Evolutionary conservation across 495 filamentous ascomycete genomes (phyloP).

Genomic region (Pseudotulostoma volvatum): DNA sequence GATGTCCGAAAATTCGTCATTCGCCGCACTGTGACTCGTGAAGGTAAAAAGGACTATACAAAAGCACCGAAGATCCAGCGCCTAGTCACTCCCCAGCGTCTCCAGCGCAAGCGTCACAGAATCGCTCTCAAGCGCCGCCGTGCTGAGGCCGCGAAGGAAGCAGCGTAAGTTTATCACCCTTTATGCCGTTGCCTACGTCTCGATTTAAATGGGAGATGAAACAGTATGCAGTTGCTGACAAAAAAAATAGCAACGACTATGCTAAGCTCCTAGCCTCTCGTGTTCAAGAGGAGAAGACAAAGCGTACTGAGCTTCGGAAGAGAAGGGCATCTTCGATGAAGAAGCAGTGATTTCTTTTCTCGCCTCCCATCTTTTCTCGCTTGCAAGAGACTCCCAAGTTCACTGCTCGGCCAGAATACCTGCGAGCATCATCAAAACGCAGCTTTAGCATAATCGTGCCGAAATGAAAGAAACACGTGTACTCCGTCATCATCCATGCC

Average conservation of each 20-base stretch:
- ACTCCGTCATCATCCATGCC: too few relatives aligned
- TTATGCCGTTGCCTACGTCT: too few relatives aligned
- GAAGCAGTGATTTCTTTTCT: constrained; percentile 58
- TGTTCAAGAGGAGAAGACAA: constrained; percentile 81
- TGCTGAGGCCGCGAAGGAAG: constrained; percentile 88
- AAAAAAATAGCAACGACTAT: constrained; percentile 71
- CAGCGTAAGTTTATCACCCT: constrained; percentile 82
- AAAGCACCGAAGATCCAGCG: constrained; percentile 99
- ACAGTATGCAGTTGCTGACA: too few relatives aligned
- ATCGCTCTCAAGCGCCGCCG: constrained; percentile 94
- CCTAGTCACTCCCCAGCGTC: constrained; percentile 96
- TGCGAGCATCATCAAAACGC: too few relatives aligned
- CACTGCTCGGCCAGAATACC: too few relatives aligned
- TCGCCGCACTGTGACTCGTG: constrained; percentile 92
- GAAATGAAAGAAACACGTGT: too few relatives aligned
- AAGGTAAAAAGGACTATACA: constrained; percentile 95
- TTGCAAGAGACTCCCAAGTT: too few relatives aligned
- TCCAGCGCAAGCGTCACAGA: constrained; percentile 98
- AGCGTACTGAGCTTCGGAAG: constrained; percentile 85
- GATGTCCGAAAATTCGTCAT: constrained; percentile 99
- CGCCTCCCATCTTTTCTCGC: too few relatives aligned
- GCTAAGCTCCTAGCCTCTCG: constrained; percentile 84
- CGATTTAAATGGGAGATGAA: too few relatives aligned
- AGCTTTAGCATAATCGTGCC: too few relatives aligned
- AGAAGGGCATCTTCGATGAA: constrained; percentile 88